These are phyloP conservation scores for Flaveria trinervia DNA, from an alignment of 129 eudicot genomes.

Conservation along the genomic window DNA sequence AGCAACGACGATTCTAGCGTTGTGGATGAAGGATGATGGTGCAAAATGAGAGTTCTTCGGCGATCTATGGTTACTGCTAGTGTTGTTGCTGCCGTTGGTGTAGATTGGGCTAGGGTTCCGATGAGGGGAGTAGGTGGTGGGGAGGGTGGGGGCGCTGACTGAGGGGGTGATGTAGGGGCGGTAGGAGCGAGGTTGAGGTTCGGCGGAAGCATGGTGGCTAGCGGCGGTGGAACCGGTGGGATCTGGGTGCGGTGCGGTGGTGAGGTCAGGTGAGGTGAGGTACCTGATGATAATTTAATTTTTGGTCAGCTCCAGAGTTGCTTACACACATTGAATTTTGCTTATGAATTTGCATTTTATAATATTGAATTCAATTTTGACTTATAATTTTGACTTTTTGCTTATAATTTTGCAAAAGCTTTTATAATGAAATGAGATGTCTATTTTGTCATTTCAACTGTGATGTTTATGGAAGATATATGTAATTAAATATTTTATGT, in stretches of 20 bases:
- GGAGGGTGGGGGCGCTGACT: constrained; percentile 57
- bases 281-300: too few species aligned
- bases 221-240: constrained; percentile 37
- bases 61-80: constrained; percentile 38
- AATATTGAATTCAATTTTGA: too few species aligned
- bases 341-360: too few species aligned
- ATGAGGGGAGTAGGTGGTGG: constrained; percentile 52
- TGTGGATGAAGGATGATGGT: constrained; percentile 62
- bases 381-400: too few species aligned
- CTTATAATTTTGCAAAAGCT: too few species aligned
- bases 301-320: too few species aligned
- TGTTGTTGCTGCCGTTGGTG: constrained; percentile 31
- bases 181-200: constrained; percentile 72
- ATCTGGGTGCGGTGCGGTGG: not conserved
- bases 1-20: constrained; percentile 68
- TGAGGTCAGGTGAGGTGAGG: too few species aligned
- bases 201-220: constrained; percentile 79
- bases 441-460: too few species aligned
- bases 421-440: too few species aligned
- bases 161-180: constrained; percentile 79
- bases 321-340: too few species aligned
- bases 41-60: constrained; percentile 58
- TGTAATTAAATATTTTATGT: too few species aligned
- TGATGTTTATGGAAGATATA: too few species aligned
- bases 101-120: constrained; percentile 54